Base-by-base conservation (phyloP, 108 stramenopile genomes). In the Skeletonema tropicum region DNA sequence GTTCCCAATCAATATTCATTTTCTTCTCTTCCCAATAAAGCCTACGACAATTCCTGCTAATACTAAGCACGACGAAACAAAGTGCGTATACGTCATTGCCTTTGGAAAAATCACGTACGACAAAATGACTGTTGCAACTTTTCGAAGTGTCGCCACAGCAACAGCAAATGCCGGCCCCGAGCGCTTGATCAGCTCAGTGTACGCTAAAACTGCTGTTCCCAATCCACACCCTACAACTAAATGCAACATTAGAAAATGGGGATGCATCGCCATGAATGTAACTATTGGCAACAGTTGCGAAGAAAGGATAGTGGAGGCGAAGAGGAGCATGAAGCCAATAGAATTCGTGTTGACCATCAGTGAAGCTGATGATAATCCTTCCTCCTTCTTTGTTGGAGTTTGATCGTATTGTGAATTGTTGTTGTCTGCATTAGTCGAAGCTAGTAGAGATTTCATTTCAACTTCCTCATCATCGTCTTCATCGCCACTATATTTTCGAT, bases 291-390 rank as follows among this genome's bases (percentile, higher is more conserved):
- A 6, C 6, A 69, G 12, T 58, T 85, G 83, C n/a, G 71, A 79
- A 13, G 71, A 59, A 25, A 87, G 38, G 21, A 74, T 60, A n/a
- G 80, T 74, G 14, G 82, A 74, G 3, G 68, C 39, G 6, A 80
- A 19, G 7, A 90, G 64, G 11, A 76, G 64, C 0, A 60, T 35
- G 21, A 85, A 88, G 19, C 87, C 89, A 46, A 90, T 82, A 1
- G 78, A 75, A 70, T 90, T 88, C 11, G 83, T 83, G 58, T 90
- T 90, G 48, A 84, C 85, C 89, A 90, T 88, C 42, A 90, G 81
- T 19, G 63, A 70, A 0, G 77, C 31, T 23, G 87, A 84, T 10
- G 82, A 80, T 39, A 90, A 36, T 42, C 89, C 89, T 17, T 57
- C 14, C 12, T 71, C 48, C 35, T 46, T 69, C 41, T 23, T 19